Conservation (phyloP, 805 yeast species). For the Pichia thaimueangensis region DNA sequence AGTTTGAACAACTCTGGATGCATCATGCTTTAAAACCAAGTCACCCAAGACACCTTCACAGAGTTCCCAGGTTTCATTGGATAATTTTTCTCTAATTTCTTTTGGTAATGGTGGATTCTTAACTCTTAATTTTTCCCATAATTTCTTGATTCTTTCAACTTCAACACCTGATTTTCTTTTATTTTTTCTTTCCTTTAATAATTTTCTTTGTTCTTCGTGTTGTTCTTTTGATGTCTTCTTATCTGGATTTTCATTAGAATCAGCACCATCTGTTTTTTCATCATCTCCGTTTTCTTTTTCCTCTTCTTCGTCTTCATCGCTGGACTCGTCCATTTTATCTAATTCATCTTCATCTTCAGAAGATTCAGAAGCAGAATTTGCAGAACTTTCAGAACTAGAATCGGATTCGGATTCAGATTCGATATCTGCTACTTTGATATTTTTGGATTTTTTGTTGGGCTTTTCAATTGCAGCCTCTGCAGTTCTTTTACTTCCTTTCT, state of each 20-base stretch:
- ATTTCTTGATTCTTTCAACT: constrained; percentile 73
- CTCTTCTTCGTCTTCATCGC: constrained; percentile 23
- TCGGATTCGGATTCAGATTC: constrained; percentile 19
- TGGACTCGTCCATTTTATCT: constrained; percentile 20
- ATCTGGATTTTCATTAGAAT: constrained; percentile 21
- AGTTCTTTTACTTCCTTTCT: constrained; percentile 19
- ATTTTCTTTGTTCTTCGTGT: constrained; percentile 77
- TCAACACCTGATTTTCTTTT: constrained; percentile 82
- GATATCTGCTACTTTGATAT: constrained; percentile 19
- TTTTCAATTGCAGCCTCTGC: constrained; percentile 11
- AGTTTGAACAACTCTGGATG: constrained; percentile 93
- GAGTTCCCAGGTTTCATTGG: constrained; percentile 80
- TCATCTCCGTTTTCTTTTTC: constrained; percentile 27
- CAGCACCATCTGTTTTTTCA: constrained; percentile 24
- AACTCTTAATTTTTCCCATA: constrained; percentile 91
- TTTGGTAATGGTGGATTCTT: constrained; percentile 77
- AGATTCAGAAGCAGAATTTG: constrained; percentile 12
- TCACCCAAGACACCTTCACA: constrained; percentile 74
- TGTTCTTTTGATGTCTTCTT: constrained; percentile 54
- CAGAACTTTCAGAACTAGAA: constrained; percentile 8
- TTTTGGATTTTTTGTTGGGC: constrained; percentile 23
- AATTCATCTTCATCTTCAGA: constrained; percentile 27
- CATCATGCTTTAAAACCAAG: constrained; percentile 90
- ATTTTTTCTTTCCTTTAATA: constrained; percentile 75
- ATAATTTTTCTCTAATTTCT: constrained; percentile 65